Base-by-base conservation (phyloP, 805 yeast genomes). In the Crinitomyces ghanaensis region DNA sequence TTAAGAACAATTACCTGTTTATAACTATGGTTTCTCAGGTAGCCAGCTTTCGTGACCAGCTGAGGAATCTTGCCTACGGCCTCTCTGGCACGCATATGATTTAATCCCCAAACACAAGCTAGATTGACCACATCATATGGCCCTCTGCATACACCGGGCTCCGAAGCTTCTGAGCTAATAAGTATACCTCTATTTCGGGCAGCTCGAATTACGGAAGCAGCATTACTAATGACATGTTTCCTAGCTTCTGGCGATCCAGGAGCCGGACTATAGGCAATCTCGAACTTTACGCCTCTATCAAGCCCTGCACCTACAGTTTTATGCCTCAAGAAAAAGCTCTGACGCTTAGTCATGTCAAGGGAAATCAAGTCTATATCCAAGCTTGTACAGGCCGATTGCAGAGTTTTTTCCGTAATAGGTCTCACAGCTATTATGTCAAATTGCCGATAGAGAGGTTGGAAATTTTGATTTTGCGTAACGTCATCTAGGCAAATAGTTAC, bases 351-450 rank as follows among this genome's bases (percentile, higher is more conserved):
- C 51, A 78, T 68, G 34, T 79, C 74, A 35, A 91, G 66, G 1
- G 95, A 74, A 13, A 91, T 69, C 17, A 91, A 39, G 57, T 91
- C 97, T 27, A 86, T 65, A 38, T 85, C 95, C 29, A 85, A 60
- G 37, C 74, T 73, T 2, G 83, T 66, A 14, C 85, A 74, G 2
- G 91, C 77, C 32, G 78, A 59, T 30, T 79, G 75, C 11, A 91
- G 60, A 4, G 85, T 81, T 51, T 74, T 77, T 51, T 91, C 98
- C 32, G 77, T 70, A 15, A 63, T 46, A 1, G 98, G 98, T 43
- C 75, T 70, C 1, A 88, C 76, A 0, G 95, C 82, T 5, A 91
- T 64, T 2, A 91, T 55, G 52, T 91, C 97, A 51, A 79, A 91
- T 54, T 58, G 56, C 59, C 53, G 54, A 53, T 48, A 40, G n/a